These are phyloP conservation scores for Laburnicola sp. DNA, from an alignment of 2,329 filamentous ascomycete genomes.

Conservation along the genomic window DNA sequence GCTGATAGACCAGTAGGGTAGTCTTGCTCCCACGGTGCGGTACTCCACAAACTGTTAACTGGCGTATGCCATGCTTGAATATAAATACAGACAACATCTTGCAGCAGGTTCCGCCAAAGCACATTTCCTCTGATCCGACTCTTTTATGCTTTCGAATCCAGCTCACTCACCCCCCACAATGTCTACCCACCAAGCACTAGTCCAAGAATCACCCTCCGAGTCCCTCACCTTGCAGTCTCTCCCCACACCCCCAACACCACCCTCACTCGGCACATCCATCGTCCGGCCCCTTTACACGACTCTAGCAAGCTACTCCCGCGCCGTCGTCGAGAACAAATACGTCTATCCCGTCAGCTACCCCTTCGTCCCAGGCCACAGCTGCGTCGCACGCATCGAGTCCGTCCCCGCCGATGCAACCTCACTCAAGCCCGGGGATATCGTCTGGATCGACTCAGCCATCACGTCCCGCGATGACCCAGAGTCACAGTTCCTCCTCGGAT, in stretches of 20 bases:
- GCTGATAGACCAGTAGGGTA: no score
- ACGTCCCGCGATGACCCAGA: conserved; percentile 44
- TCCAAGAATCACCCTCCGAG: conserved; percentile 26
- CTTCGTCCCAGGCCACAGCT: conserved; percentile 37
- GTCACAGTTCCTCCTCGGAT: conserved; percentile 24
- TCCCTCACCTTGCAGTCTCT: conserved; percentile 35
- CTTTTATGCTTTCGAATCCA: no score
- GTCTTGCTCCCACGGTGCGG: no score
- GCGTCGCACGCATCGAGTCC: conserved; percentile 43
- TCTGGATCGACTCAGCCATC: conserved; percentile 43
- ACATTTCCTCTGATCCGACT: no score
- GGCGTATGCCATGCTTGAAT: no score
- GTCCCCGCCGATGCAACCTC: conserved; percentile 43
- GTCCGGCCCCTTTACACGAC: conserved; percentile 43
- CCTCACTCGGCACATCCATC: conserved; percentile 43
- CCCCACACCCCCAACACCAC: conserved; percentile 28
- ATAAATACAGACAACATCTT: no score
- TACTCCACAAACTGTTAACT: no score
- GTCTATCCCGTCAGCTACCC: conserved; percentile 39
- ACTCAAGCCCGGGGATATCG: conserved; percentile 44
- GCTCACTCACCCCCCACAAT: not conserved
- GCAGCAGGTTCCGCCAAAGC: no score
- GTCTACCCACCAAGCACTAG: conserved; percentile 25
- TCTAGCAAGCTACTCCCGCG: conserved; percentile 8
- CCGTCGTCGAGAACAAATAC: conserved; percentile 40